Base-by-base conservation (phyloP, 768 basidiomycete species). In the Calocybe gangraenosa region DNA sequence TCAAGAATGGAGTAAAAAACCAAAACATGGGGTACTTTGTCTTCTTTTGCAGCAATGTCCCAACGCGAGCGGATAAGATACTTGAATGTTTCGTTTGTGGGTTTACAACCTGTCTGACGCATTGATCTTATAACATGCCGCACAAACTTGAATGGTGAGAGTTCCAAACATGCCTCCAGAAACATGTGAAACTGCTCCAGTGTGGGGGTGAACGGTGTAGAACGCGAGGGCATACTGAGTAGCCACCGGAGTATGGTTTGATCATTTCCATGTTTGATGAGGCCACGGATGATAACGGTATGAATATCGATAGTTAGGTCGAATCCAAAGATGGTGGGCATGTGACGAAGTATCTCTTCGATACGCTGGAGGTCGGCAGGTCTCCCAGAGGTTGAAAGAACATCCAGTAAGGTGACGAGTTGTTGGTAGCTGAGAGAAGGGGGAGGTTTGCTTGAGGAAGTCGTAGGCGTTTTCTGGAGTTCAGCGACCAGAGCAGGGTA, bases 181-280 rank as follows among this genome's bases (percentile, higher is more conserved):
- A 82, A 71, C 8, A 70, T 48, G 49, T 83, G 75, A 65, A 79
- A 80, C 46, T 81, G 79, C 17, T 73, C 65, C 30, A 73, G 60
- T 18, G 73, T 70, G 0, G 81, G 80, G 3, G 57, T 58, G 35
- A 73, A 50, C 28, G 69, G 55, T 2, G 73, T 74, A 2, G 79
- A 68, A 40, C 73, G 73, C 19, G 62, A 62, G 11, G 74, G 67
- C 72, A 85, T 81, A n/a, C 65, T 65, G 35, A 53, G 55, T 2
- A 87, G 62, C 75, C 83, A 82, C 18, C 68, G 60, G 20, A 70
- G 56, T 31, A 76, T 70, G 10, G 73, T 66, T 38, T 66, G 64
- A 7, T 64, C 41, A 43, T 77, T 70, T 0, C 72, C 72, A 37
- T 66, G 64, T 36, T 68, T 58, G 8, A 75, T 57, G n/a, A 85